Conservation (phyloP, 2,329 filamentous ascomycete genomes). For the Diaporthe velutina region DNA sequence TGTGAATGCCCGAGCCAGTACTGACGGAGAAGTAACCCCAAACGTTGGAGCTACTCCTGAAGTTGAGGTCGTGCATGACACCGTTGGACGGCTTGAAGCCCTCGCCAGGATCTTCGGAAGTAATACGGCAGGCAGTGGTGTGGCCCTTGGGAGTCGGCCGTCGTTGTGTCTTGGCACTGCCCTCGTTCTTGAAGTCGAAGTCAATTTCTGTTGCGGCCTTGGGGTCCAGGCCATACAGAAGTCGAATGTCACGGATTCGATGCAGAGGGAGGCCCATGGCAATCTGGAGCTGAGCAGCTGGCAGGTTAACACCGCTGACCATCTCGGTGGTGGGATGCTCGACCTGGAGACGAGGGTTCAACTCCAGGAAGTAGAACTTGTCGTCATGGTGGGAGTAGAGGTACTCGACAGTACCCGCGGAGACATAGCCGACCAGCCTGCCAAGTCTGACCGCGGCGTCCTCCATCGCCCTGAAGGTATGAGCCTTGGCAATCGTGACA, state of each 20-base stretch:
- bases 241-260: slow-evolving; percentile 93
- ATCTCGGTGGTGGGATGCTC: slow-evolving; percentile 99
- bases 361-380: slow-evolving; percentile 99
- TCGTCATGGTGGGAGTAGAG: slow-evolving; percentile 97
- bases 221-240: slow-evolving; percentile 95
- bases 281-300: slow-evolving; percentile 96
- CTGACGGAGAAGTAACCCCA: slow-evolving; percentile 99
- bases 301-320: slow-evolving; percentile 97
- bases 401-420: slow-evolving; percentile 98
- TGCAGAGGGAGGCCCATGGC: slow-evolving; percentile 98
- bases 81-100: slow-evolving; percentile 99
- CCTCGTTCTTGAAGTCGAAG: slow-evolving; percentile 93
- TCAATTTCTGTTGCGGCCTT: slow-evolving; percentile 90
- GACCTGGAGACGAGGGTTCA: slow-evolving; percentile 99
- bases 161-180: slow-evolving; percentile 86
- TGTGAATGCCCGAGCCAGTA: slow-evolving; percentile 96
- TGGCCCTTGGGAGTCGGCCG: slow-evolving; percentile 95
- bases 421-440: slow-evolving; percentile 96
- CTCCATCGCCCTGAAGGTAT: slow-evolving; percentile 97
- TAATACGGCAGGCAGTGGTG: slow-evolving; percentile 98
- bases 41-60: slow-evolving; percentile 97
- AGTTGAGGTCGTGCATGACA: slow-evolving; percentile 99
- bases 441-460: slow-evolving; percentile 94
- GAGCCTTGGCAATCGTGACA: slow-evolving; percentile 91
- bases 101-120: slow-evolving; percentile 97